Evolutionary conservation across 441 rosid genomes (phyloP), one percentile per base, ranked within the genome.

Genomic region (Syzygium syzygioides): DNA sequence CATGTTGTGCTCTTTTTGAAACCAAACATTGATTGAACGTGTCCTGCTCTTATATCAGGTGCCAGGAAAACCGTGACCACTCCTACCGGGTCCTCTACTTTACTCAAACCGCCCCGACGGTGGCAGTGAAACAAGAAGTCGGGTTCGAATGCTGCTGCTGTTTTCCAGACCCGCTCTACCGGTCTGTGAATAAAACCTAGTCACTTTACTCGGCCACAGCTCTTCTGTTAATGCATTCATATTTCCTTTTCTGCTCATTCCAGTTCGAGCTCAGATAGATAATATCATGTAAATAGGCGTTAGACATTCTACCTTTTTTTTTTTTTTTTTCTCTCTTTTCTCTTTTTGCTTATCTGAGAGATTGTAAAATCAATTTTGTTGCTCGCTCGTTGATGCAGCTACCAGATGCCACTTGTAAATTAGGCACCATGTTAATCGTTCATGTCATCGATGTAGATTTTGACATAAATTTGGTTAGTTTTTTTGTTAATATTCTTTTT

Each of bases 41-140:
- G 83, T 41, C 25, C 34, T 32, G 34, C 34, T 32, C 34, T 32
- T 32, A 32, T 32, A 32, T 91, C 94, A 96, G 97, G 91, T 90
- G 62, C 89, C 50, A 93, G 80, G 92, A 93, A 87, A 90, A 89
- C 93, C 41, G 56, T 87, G 41, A 90, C 56, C 12, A 89, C 93
- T 59, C 59, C 89, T 34, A 90, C 62, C 9, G 76, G 89, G 41
- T 54, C 85, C 91, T 89, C 94, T 26, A 86, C 91, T 88, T n/a
- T 90, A n/a, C 71, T 71, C 60, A 96, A 92, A 91, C 91, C 95
- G 64, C 88, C 94, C 9, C 92, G 90, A 86, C 87, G 94, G 88
- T 93, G 94, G 95, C 90, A 89, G 83, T 94, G 91, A 94, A 88
- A 41, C 83, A 23, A 37, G 83, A 76, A 76, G n/a, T 23, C 52